These are phyloP conservation scores for Boletus semigastroideus DNA, from an alignment of 1,284 basidiomycete species.

Conservation along the genomic window DNA sequence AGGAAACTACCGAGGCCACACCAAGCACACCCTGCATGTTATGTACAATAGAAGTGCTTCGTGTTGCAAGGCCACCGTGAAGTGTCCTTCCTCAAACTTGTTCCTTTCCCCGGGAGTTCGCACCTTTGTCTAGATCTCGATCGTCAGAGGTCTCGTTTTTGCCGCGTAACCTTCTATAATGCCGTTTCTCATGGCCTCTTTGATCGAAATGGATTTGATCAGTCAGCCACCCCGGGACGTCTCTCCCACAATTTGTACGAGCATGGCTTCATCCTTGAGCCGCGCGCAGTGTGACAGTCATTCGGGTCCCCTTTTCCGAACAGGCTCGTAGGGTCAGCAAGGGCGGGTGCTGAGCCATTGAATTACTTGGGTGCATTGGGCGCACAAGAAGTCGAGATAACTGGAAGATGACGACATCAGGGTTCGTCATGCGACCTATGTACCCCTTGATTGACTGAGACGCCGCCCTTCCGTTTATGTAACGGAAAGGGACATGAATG, in stretches of 20 bases:
- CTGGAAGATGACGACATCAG: neutral
- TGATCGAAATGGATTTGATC: too few species aligned
- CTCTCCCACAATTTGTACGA: slow-evolving; percentile 1
- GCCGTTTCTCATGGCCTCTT: too few species aligned
- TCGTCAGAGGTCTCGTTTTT: too few species aligned
- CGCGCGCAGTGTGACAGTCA: neutral
- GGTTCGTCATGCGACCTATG: too few species aligned
- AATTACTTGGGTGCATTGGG: neutral
- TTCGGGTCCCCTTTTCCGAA: neutral
- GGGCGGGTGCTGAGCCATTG: slow-evolving; percentile 1
- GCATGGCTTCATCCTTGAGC: slow-evolving; percentile 14
- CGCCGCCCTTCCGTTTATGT: neutral
- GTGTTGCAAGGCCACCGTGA: too few species aligned
- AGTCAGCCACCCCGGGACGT: neutral
- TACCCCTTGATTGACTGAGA: neutral
- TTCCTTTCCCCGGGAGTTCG: too few species aligned
- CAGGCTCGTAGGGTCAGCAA: neutral
- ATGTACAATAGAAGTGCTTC: too few species aligned
- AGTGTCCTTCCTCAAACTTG: too few species aligned
- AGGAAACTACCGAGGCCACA: too few species aligned
- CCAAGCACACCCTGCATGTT: too few species aligned
- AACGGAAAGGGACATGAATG: neutral
- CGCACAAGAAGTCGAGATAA: neutral
- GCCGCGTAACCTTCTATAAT: too few species aligned
- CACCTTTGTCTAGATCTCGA: too few species aligned